Base-by-base conservation (phyloP, 768 basidiomycete genomes). In the Russula vinacea region DNA sequence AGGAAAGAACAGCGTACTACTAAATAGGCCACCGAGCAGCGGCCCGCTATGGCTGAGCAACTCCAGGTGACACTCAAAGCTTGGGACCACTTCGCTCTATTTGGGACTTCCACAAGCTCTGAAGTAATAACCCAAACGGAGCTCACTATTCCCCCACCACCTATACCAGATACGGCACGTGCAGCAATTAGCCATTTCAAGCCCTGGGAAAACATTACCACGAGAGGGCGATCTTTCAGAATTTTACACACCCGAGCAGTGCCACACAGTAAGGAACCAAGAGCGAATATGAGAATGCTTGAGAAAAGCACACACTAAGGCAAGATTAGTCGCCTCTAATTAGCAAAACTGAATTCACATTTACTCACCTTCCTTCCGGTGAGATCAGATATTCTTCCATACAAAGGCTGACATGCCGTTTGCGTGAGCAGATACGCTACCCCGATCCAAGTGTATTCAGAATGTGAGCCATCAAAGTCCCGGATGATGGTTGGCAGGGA, bases 91-190 rank as follows among this genome's bases (percentile, higher is more conserved):
- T 85, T 90, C 55, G 90, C 87, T 62, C 89, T 84, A 63, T 81
- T 77, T 65, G 77, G 79, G 33, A 84, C 80, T 73, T 87, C 84
- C 47, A 93, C 91, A 63, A 94, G 85, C 73, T 94, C 91, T 67
- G 90, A 83, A 51, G 89, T 92, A 63, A 94, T 87, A 26, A 90
- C 84, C 92, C 92, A 93, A 40, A 93, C 90, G 49, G 88, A 82
- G 72, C 84, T 84, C 62, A 92, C 91, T 67, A 94, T 92, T 10
- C 92, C 92, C 40, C 92, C 92, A 17, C 87, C 92, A n/a, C 92
- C 92, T 63, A 90, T 78, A 49, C 92, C 92, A 64, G 90, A 88
- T 59, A 83, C 63, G 56, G 76, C 80, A 53, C 91, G 81, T 58
- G 86, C 82, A 29, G 83, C 74, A 63, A 92, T 89, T 56, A 92